Base-by-base conservation (phyloP, 345 rosid genomes). In the Trapa bicornis region DNA sequence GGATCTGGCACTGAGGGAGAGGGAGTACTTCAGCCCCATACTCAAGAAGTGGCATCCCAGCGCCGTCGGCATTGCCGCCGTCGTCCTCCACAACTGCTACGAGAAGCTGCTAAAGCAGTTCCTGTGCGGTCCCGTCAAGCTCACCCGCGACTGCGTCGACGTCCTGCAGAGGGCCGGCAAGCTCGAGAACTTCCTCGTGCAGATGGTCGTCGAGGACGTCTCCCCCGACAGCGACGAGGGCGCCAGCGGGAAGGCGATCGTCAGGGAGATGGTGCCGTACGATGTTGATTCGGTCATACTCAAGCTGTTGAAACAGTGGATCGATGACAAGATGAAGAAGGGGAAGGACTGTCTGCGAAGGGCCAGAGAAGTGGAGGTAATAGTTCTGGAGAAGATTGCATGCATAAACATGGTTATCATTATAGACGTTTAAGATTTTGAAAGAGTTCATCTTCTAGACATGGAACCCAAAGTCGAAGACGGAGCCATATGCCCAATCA, bases 401-500 rank as follows among this genome's bases (percentile, higher is more conserved):
- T 22, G 29, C 29, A 22, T 22, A 22, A 22, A 22, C 29, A 22
- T 22, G 0, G 29, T 22, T 22, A 45, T 7, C 48, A 6, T 11
- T 2, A 64, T 73, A 94, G 99, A 91, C 96, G 2, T 22, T 22
- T 22, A 22, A 22, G 29, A 22, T 22, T 22, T 22, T 22, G 29
- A 22, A 22, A 22, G 29, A 22, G 29, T 22, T 22, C 29, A 22
- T 22, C 29, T 22, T 22, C 29, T 22, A 22, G 29, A 22, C 29
- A 22, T 94, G 97, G 99, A 94, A 87, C 65, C 99, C 99, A 0
- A 91, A 86, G 75, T 89, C 99, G 43, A 94, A 91, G 80, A 83
- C 86, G 5, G 97, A 94, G 74, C 97, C 99, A 0, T 87, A 91
- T 50, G 86, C 95, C 4, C 89, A 83, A 37, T 86, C 99, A 0